Evolutionary conservation across 2,329 filamentous ascomycete genomes (phyloP).

Genomic region (Penicillium sp.): DNA sequence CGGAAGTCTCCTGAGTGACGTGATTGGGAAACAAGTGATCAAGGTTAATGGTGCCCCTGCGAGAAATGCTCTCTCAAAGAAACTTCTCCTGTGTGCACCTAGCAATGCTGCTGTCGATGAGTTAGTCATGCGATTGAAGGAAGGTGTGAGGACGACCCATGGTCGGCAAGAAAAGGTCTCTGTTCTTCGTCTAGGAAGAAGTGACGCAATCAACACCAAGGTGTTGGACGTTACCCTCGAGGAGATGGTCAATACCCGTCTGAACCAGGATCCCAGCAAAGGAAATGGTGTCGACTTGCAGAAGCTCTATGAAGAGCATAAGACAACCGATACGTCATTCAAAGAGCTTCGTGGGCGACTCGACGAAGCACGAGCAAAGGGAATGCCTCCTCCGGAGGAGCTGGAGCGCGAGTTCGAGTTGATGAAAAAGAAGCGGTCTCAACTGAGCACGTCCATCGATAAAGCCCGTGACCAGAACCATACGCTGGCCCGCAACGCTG

Average conservation of each 20-base stretch:
- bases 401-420: slow-evolving; percentile 75
- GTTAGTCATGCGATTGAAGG: slow-evolving; percentile 85
- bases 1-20: slow-evolving; percentile 72
- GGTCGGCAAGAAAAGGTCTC: slow-evolving; percentile 75
- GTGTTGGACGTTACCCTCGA: slow-evolving; percentile 92
- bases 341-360: slow-evolving; percentile 68
- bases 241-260: slow-evolving; percentile 75
- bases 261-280: slow-evolving; percentile 52
- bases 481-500: slow-evolving; percentile 75
- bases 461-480: slow-evolving; percentile 82
- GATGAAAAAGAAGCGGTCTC: slow-evolving; percentile 71
- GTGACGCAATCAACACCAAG: slow-evolving; percentile 84
- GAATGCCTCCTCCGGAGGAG: slow-evolving; percentile 42
- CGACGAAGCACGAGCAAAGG: slow-evolving; percentile 61
- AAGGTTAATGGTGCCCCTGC: slow-evolving; percentile 42
- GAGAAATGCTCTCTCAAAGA: slow-evolving; percentile 60
- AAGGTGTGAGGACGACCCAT: slow-evolving; percentile 73
- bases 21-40: slow-evolving; percentile 50
- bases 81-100: slow-evolving; percentile 92
- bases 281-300: slow-evolving; percentile 51
- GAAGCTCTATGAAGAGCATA: slow-evolving; percentile 69
- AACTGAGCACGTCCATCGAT: slow-evolving; percentile 81
- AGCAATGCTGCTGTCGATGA: slow-evolving; percentile 98
- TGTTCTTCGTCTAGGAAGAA: slow-evolving; percentile 84
- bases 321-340: slow-evolving; percentile 63